Evolutionary conservation across 2,329 filamentous ascomycete genomes (phyloP).

Genomic region (Samsoniella hepiali): DNA sequence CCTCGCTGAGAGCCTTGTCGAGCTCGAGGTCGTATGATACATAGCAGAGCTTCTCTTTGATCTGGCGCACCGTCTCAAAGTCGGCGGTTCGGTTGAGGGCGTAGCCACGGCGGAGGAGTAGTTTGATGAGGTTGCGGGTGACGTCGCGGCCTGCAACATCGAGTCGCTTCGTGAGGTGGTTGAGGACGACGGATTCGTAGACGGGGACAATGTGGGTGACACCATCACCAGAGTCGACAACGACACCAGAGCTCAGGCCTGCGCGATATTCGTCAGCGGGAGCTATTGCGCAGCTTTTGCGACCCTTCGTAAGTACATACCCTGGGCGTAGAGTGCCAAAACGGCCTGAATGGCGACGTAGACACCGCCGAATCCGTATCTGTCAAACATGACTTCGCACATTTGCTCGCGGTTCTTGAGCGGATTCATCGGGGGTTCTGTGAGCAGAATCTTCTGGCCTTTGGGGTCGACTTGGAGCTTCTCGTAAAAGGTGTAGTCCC

Average conservation of each 20-base stretch:
- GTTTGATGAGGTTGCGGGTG: slow-evolving; percentile 94
- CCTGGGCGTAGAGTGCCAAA: slow-evolving; percentile 92
- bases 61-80: slow-evolving; percentile 97
- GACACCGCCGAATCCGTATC: slow-evolving; percentile 92
- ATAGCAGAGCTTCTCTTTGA: slow-evolving; percentile 99
- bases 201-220: slow-evolving; percentile 98
- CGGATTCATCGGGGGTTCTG: slow-evolving; percentile 97
- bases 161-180: slow-evolving; percentile 89
- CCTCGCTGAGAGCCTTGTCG: slow-evolving; percentile 92
- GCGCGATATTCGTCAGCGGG: slow-evolving; percentile 19
- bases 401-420: slow-evolving; percentile 96
- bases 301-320: slow-evolving; percentile 43
- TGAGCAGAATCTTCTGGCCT: slow-evolving; percentile 94
- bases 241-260: slow-evolving; percentile 90
- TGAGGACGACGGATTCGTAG: slow-evolving; percentile 96
- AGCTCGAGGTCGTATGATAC: slow-evolving; percentile 97
- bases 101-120: slow-evolving; percentile 90
- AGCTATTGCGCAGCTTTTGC: slow-evolving; percentile 1
- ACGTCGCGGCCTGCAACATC: slow-evolving; percentile 97
- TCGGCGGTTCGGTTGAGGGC: slow-evolving; percentile 97
- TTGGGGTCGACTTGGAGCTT: slow-evolving; percentile 91
- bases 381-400: slow-evolving; percentile 99
- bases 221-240: slow-evolving; percentile 96
- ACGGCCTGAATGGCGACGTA: slow-evolving; percentile 98
- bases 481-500: slow-evolving; percentile 98